Evolutionary conservation across 2,329 filamentous ascomycete species (phyloP), one percentile per base, ranked within the genome.

Genomic region (Phaeosphaeriaceae sp.): DNA sequence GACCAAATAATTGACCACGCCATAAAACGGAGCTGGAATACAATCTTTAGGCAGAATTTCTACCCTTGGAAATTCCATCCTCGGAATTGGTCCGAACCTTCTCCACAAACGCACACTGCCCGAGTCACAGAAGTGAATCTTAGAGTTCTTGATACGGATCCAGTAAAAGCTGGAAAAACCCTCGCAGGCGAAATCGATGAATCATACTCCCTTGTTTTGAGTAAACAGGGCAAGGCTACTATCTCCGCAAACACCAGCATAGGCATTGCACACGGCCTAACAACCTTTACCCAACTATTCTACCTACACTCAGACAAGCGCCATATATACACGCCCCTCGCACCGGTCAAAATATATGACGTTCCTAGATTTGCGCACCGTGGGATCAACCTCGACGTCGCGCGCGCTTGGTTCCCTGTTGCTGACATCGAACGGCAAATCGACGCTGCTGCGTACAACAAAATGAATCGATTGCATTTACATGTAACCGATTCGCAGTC

Each of bases 401-500:
- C 88, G 2, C 81, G 92, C 50, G 87, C 86, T 64, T 94, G 81
- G 75, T 89, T 87, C 72, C 80, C 83, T 1, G 76, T 89, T 18
- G 70, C 78, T 3, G 83, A 89, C 62, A 86, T 96, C 59, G 80
- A 86, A 64, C 84, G 86, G 42, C 90, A 86, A 44, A 89, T 96
- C 57, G 89, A 95, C 66, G 88, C 85, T 33, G 74, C 89, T 57
- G 78, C 88, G 1, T 91, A 85, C 82, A 90, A 87, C 77, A 94
- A 95, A 77, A 82, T 94, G 79, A 94, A 94, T 74, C 81, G 86
- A 5, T 80, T 95, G 47, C 90, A 94, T 73, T 77, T 93, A 45
- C 90, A 95, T 76, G 81, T 87, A 48, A 94, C 89, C 4, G 90
- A 95, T 72, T 86, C 87, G 13, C 90, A 95, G 72, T 89, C 89